These are phyloP conservation scores for Candida dubliniensis DNA, from an alignment of 1,139 yeast genomes.

Conservation along the genomic window DNA sequence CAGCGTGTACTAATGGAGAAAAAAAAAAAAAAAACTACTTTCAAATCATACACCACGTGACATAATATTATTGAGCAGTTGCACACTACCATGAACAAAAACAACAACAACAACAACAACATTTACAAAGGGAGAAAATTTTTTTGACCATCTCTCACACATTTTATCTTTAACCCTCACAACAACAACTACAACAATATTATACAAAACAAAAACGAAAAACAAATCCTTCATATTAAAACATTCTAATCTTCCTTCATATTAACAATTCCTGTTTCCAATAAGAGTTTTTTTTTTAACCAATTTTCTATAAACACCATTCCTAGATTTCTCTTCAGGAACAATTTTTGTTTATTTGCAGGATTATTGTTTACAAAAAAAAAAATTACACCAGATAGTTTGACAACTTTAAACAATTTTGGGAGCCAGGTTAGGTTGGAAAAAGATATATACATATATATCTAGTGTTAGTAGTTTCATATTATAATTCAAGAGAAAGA, in stretches of 20 bases:
- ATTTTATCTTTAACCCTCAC: too few species aligned
- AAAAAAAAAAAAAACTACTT: too few species aligned
- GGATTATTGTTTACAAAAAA: slow-evolving; percentile 6
- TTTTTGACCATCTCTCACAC: too few species aligned
- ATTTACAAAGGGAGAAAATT: too few species aligned
- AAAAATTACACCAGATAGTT: not conserved
- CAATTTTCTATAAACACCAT: not conserved
- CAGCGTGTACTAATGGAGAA: too few species aligned
- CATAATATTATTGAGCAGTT: not conserved
- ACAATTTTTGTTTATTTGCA: slow-evolving; percentile 1
- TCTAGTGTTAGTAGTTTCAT: too few species aligned
- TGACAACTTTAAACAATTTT: too few species aligned
- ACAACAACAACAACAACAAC: not conserved
- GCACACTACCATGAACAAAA: not conserved
- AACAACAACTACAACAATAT: too few species aligned
- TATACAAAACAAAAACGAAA: not conserved
- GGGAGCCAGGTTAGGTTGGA: too few species aligned
- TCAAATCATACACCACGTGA: not conserved
- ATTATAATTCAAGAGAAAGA: not conserved
- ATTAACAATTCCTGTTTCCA: slow-evolving; percentile 1
- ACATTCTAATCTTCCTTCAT: slow-evolving; percentile 4
- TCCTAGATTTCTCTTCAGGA: not conserved
- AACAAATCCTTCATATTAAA: not conserved
- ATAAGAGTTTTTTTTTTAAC: not conserved
- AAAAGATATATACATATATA: too few species aligned